Conservation (phyloP, 371 early-diverging fungal genomes). For the Chytridiales sp. region DNA sequence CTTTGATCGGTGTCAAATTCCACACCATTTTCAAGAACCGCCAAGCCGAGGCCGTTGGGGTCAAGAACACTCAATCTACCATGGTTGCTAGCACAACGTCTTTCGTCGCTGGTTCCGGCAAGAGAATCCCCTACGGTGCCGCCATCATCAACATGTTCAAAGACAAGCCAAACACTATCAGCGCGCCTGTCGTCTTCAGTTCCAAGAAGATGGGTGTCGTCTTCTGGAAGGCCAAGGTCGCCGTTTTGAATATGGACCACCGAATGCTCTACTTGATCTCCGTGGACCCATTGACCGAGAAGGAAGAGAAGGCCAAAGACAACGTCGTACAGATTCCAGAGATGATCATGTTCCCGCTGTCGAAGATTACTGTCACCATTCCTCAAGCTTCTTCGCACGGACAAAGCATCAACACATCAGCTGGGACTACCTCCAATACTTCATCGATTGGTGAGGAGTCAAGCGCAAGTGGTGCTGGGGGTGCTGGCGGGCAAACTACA, state of each 20-base stretch:
- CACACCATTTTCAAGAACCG: constrained; percentile 3
- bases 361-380: neutral
- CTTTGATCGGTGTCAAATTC: constrained; percentile 11
- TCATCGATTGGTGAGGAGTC: neutral
- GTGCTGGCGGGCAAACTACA: too few species aligned
- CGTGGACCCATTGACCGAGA: neutral
- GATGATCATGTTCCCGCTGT: neutral
- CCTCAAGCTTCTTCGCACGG: neutral
- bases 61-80: neutral
- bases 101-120: neutral
- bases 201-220: constrained; percentile 1
- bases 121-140: too few species aligned
- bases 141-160: neutral
- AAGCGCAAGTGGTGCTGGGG: too few species aligned
- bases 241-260: neutral
- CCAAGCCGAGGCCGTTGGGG: neutral
- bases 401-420: too few species aligned
- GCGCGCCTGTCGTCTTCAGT: neutral
- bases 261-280: neutral
- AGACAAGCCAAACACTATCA: neutral
- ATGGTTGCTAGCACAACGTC: neutral
- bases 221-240: neutral
- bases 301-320: neutral
- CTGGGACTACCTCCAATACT: too few species aligned
- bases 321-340: neutral